phyloP scores from a whole-genome alignment of 192 early-diverging fungal species.

The Linnemannia hyalina region DNA sequence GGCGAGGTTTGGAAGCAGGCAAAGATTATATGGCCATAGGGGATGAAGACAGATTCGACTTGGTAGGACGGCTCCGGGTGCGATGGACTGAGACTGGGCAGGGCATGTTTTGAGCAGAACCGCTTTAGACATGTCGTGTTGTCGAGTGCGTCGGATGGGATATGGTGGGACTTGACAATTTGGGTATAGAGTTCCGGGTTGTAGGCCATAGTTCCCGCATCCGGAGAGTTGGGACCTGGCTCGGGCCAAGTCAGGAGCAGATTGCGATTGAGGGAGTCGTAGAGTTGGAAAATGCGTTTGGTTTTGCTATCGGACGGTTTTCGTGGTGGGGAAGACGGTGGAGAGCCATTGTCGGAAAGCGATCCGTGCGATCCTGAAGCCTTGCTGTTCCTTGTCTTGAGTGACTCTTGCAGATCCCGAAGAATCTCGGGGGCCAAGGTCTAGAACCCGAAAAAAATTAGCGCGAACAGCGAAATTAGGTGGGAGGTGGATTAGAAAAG shows the following conservation, averaged over 20 bases:
- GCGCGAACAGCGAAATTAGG: not conserved
- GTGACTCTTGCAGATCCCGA: slow-evolving; percentile 37
- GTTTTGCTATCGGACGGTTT: slow-evolving; percentile 27
- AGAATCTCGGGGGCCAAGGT: slow-evolving; percentile 50
- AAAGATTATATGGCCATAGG: slow-evolving; percentile 61
- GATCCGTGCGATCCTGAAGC: slow-evolving; percentile 12
- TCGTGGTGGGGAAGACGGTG: slow-evolving; percentile 14
- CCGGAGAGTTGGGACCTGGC: slow-evolving; percentile 23
- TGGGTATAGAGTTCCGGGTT: slow-evolving; percentile 58
- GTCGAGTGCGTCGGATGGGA: slow-evolving; percentile 48
- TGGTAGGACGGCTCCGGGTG: slow-evolving; percentile 37
- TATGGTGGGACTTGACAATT: slow-evolving; percentile 55
- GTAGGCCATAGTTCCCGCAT: slow-evolving; percentile 40
- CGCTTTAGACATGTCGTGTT: slow-evolving; percentile 55
- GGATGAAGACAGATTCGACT: slow-evolving; percentile 59
- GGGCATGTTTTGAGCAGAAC: slow-evolving; percentile 53
- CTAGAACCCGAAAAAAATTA: slow-evolving; percentile 1
- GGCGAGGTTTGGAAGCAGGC: slow-evolving; percentile 59
- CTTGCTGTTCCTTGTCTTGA: slow-evolving; percentile 9
- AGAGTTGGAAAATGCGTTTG: slow-evolving; percentile 61
- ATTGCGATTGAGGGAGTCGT: slow-evolving; percentile 46
- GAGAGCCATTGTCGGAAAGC: slow-evolving; percentile 3
- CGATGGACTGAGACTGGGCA: slow-evolving; percentile 27
- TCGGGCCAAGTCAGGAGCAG: slow-evolving; percentile 60
- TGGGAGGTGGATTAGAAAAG: not conserved